phyloP scores from a whole-genome alignment of 169 alveolate species.

The Plasmodium cynomolgi region DNA sequence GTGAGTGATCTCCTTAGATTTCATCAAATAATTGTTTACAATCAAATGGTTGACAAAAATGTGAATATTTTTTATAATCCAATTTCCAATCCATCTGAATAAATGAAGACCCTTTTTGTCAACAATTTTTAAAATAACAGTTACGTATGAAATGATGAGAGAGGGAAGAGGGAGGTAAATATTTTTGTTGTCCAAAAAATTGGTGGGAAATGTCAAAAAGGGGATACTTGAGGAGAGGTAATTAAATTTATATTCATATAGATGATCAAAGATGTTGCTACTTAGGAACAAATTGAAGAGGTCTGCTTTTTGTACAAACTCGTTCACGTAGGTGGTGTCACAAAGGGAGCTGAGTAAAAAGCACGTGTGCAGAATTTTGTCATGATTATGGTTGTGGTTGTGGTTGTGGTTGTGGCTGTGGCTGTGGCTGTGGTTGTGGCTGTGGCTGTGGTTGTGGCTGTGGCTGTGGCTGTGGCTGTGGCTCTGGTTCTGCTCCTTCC shows the following conservation, averaged over 20 bases:
- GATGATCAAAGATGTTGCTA: slow-evolving; percentile 54
- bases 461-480: too few relatives aligned
- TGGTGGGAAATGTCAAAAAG: slow-evolving; percentile 62
- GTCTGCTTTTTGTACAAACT: slow-evolving; percentile 29
- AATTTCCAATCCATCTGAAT: slow-evolving; percentile 38
- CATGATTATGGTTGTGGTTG: slow-evolving; percentile 32
- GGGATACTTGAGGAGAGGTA: slow-evolving; percentile 43
- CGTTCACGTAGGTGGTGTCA: slow-evolving; percentile 58
- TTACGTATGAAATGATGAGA: slow-evolving; percentile 34
- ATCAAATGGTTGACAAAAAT: slow-evolving; percentile 43
- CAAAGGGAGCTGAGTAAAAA: slow-evolving; percentile 51
- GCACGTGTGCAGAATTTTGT: slow-evolving; percentile 65
- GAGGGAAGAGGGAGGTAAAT: slow-evolving; percentile 62
- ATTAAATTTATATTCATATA: slow-evolving; percentile 59
- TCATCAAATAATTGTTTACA: slow-evolving; percentile 56
- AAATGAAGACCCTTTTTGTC: slow-evolving; percentile 55
- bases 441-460: too few relatives aligned
- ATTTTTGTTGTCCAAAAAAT: slow-evolving; percentile 48
- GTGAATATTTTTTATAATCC: slow-evolving; percentile 24
- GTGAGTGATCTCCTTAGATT: slow-evolving; percentile 29
- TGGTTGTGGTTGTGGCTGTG: too few relatives aligned
- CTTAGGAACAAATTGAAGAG: slow-evolving; percentile 42
- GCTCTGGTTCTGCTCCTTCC: not conserved
- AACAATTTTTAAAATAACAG: slow-evolving; percentile 38
- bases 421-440: too few relatives aligned